Evolutionary conservation across 2,329 filamentous ascomycete genomes (phyloP).

Genomic region (Helotiales sp.): DNA sequence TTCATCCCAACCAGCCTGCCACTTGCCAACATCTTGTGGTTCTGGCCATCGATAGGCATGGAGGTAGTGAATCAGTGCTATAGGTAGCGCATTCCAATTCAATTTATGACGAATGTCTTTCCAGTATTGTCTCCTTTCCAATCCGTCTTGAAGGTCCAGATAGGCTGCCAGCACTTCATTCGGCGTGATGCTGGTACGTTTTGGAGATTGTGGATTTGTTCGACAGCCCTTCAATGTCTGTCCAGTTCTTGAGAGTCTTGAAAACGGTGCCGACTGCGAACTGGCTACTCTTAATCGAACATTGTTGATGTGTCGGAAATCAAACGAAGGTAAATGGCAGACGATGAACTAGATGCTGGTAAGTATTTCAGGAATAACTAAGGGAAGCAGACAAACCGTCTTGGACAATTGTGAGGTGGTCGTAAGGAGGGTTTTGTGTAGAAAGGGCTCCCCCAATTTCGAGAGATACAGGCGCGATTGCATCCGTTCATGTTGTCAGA

Average conservation of each 20-base stretch:
- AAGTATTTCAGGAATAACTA: neutral
- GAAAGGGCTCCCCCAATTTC: slow-evolving; percentile 28
- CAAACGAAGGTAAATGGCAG: neutral
- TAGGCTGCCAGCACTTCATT: slow-evolving; percentile 17
- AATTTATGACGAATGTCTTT: neutral
- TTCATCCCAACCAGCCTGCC: slow-evolving; percentile 2
- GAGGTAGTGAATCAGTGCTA: slow-evolving; percentile 19
- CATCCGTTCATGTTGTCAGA: slow-evolving; percentile 36
- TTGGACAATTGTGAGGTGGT: neutral
- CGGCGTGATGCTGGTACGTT: neutral
- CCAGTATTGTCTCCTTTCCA: slow-evolving; percentile 15
- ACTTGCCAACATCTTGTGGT: neutral
- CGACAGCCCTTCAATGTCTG: neutral
- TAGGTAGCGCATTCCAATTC: slow-evolving; percentile 11
- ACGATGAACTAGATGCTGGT: neutral
- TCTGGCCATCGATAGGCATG: slow-evolving; percentile 7
- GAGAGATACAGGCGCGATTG: slow-evolving; percentile 32
- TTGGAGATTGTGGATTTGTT: neutral
- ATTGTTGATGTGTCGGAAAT: neutral
- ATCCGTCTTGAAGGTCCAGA: slow-evolving; percentile 16
- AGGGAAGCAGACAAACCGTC: neutral
- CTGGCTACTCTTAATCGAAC: neutral
- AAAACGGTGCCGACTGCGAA: too few relatives aligned
- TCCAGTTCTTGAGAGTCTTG: neutral
- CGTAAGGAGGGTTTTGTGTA: neutral